These are phyloP conservation scores for Canariomyces notabilis DNA, from an alignment of 2,329 filamentous ascomycete genomes.

Conservation along the genomic window DNA sequence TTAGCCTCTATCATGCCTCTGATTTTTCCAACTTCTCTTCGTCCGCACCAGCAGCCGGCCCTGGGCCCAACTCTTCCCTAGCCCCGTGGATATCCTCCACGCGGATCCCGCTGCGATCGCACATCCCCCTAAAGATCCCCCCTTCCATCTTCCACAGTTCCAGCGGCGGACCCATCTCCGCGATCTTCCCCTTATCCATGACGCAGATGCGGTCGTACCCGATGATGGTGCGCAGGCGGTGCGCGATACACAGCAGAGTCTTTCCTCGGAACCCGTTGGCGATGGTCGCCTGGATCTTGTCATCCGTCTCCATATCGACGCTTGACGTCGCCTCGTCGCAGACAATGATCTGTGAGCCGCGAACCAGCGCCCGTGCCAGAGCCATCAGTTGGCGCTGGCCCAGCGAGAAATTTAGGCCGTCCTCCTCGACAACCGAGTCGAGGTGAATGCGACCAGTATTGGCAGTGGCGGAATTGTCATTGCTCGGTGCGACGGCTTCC, in stretches of 20 bases:
- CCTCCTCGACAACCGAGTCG: constrained; percentile 82
- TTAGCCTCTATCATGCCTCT: no score
- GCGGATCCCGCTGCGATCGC: constrained; percentile 75
- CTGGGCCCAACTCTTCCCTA: constrained; percentile 33
- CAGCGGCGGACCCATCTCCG: constrained; percentile 75
- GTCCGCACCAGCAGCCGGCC: constrained; percentile 6
- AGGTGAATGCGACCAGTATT: constrained; percentile 65
- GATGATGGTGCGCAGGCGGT: constrained; percentile 86
- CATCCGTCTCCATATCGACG: constrained; percentile 94
- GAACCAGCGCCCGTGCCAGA: constrained; percentile 81
- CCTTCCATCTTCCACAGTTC: constrained; percentile 62
- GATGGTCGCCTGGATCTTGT: constrained; percentile 90
- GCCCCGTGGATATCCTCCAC: constrained; percentile 49
- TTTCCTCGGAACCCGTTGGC: constrained; percentile 77
- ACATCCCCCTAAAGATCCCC: constrained; percentile 86
- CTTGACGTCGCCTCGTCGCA: constrained; percentile 93
- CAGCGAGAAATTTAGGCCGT: constrained; percentile 92
- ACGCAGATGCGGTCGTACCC: constrained; percentile 94
- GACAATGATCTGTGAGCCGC: constrained; percentile 84
- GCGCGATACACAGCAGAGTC: constrained; percentile 88
- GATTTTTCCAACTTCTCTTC: constrained; percentile 4
- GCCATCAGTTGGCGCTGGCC: constrained; percentile 96
- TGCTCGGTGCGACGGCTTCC: constrained; percentile 24
- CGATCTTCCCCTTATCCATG: constrained; percentile 85
- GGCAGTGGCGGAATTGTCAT: constrained; percentile 22